Percentiles rank a stretch among this genome's conserved stretches.
Conservation (phyloP, 2,329 filamentous ascomycete species). For the Stagonosporopsis rhizophila region DNA sequence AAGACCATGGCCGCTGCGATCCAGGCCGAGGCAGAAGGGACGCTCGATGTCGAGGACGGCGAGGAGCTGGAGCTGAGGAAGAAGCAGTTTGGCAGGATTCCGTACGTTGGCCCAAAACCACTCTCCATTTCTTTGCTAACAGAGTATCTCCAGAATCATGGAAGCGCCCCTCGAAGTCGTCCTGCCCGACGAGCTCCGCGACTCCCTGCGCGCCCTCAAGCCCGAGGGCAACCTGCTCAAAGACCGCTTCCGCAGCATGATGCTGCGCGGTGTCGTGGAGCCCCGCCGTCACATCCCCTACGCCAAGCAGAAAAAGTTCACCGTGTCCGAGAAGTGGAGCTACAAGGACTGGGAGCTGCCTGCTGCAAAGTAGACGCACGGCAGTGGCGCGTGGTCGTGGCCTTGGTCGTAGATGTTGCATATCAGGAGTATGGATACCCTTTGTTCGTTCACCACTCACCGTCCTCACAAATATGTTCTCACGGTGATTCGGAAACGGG, state of each 20-base stretch:
- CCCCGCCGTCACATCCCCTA: constrained; percentile 78
- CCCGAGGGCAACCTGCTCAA: constrained; percentile 95
- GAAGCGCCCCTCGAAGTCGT: constrained; percentile 65
- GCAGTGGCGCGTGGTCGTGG: too few species aligned
- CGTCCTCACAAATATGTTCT: too few species aligned
- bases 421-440: constrained; percentile 6
- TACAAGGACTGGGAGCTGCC: constrained; percentile 87
- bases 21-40: constrained; percentile 34
- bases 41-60: constrained; percentile 43
- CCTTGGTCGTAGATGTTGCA: neutral
- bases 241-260: constrained; percentile 87
- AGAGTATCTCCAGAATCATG: constrained; percentile 62
- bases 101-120: too few species aligned
- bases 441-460: neutral
- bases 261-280: constrained; percentile 90
- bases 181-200: constrained; percentile 58
- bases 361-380: constrained; percentile 8
- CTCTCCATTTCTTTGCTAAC: constrained; percentile 21
- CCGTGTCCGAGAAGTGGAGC: constrained; percentile 93
- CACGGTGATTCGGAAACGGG: too few species aligned
- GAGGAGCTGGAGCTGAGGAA: constrained; percentile 64
- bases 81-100: constrained; percentile 73
- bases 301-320: constrained; percentile 80
- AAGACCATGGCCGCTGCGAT: constrained; percentile 30
- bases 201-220: constrained; percentile 64